Evolutionary conservation across 331 rosid species (phyloP).

Genomic region (Ulmus americana): DNA sequence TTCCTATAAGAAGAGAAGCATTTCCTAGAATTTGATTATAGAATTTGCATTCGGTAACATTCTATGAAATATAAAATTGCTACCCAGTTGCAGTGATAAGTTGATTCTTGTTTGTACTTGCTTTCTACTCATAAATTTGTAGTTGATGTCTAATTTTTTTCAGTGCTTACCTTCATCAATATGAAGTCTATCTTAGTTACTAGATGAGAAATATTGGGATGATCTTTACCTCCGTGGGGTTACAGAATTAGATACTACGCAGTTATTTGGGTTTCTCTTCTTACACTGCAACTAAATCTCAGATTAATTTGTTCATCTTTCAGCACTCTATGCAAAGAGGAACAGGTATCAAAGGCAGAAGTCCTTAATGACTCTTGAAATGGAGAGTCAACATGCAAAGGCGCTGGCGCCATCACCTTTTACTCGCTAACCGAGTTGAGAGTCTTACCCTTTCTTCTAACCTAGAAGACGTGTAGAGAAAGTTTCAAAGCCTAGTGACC

Average conservation of each 20-base stretch:
- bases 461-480: constrained; percentile 4
- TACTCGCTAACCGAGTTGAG: constrained; percentile 23
- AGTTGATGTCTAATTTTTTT: background rate
- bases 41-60: background rate
- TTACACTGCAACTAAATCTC: background rate
- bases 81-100: background rate
- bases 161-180: background rate
- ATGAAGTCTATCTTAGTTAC: too few species aligned
- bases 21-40: background rate
- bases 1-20: too few species aligned
- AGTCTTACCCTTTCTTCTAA: constrained; percentile 2
- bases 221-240: background rate
- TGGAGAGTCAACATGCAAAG: constrained; percentile 98
- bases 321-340: constrained; percentile 90
- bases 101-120: background rate
- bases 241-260: background rate
- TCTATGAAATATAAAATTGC: background rate
- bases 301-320: background rate
- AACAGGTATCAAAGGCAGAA: constrained; percentile 83
- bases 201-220: too few species aligned
- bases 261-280: constrained; percentile 8
- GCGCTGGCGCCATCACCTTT: constrained; percentile 56
- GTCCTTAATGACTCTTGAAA: constrained; percentile 82
- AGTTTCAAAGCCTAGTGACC: constrained; percentile 8
- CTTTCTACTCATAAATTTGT: background rate